phyloP scores from a whole-genome alignment of 2,329 filamentous ascomycete genomes.

The Talaromyces sp. region DNA sequence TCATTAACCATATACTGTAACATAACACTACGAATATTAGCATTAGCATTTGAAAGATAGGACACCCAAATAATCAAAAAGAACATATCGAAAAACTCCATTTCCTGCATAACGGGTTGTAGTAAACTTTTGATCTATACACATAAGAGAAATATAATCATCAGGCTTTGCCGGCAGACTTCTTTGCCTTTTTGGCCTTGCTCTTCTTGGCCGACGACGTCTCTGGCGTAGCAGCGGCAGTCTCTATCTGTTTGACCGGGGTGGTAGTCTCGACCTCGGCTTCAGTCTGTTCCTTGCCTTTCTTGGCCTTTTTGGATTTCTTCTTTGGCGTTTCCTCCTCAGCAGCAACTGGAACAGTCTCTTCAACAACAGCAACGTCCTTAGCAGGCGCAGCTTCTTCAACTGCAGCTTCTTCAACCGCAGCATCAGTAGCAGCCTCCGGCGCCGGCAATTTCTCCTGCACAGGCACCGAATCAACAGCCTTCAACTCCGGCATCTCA shows the following conservation, averaged over 20 bases:
- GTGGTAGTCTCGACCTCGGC: conserved; percentile 15
- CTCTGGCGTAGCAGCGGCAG: neutral
- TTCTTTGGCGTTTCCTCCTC: conserved; percentile 32
- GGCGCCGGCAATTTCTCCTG: conserved; percentile 28
- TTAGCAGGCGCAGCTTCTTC: conserved; percentile 28
- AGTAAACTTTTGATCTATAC: conserved; percentile 5
- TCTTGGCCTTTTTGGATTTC: conserved; percentile 30
- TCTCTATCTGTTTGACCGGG: conserved; percentile 5
- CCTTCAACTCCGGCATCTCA: conserved; percentile 68
- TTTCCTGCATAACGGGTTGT: neutral
- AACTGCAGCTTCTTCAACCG: conserved; percentile 21
- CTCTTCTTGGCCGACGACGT: conserved; percentile 13
- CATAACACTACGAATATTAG: neutral
- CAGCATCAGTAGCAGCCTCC: conserved; percentile 24
- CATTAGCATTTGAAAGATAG: neutral
- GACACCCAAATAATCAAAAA: neutral
- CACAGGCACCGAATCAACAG: conserved; percentile 52
- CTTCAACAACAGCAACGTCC: conserved; percentile 23
- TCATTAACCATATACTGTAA: neutral
- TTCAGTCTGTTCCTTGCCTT: conserved; percentile 19
- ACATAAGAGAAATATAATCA: conserved; percentile 3
- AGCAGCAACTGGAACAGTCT: conserved; percentile 26
- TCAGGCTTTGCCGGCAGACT: conserved; percentile 32
- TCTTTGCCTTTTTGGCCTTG: conserved; percentile 25
- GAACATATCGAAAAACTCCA: neutral